Evolutionary conservation across 306 rosid species (phyloP), one percentile per base, ranked within the genome.

Genomic region (Quercus rubra): DNA sequence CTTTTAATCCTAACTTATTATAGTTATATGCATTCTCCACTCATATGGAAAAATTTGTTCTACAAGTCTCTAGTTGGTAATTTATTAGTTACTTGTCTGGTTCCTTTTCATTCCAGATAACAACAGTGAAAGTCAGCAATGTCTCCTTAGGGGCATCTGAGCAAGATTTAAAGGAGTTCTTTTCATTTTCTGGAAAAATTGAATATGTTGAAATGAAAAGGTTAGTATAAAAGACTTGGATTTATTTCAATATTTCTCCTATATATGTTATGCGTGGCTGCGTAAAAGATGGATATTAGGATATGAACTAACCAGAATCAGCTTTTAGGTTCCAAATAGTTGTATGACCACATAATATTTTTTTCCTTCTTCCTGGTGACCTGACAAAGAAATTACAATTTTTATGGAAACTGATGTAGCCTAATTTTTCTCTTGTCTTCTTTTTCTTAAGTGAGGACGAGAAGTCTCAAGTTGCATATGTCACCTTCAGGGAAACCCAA

Each of bases 151-250:
- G 76, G 18, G 88, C 88, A 61, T 78, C 90, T 21, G 88, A 88
- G 71, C 77, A 74, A 78, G 92, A 91, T 79, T 1, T 89, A 70
- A 82, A 78, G 82, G 92, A 89, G 27, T 91, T 91, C 79, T 87
- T 89, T 68, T 82, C 91, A 46, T 91, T 89, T 49, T 85, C 92
- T 8, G 93, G 97, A 23, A 87, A 82, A 69, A 87, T 91, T 38
- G 82, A 82, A 19, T 62, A 76, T 63, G 80, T 91, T 67, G 91
- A 91, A 74, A 70, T 86, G 59, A 73, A 74, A 55, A 80, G 88
- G 95, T 88, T 56, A 33, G 80, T 74, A 5, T 70, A 35, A 35
- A 30, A 6, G 5, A 35, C 10, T 19, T 68, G 38, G 18, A 18
- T 35, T 30, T 3, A 31, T 30, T 17, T 31, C 46, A 30, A 11